Base-by-base conservation (phyloP, 169 alveolate species). In the Babesia ovis region DNA sequence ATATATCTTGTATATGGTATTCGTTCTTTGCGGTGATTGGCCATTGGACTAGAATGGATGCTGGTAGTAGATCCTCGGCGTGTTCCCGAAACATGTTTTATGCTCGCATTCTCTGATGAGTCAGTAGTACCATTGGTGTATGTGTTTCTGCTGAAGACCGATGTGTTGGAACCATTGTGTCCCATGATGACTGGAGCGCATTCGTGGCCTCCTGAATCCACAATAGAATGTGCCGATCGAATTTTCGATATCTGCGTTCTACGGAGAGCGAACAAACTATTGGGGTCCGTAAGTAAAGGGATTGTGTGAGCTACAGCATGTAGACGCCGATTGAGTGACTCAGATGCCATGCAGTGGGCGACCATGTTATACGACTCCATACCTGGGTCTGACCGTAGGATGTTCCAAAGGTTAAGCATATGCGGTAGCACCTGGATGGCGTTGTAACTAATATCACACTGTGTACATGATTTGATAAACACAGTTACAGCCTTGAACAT, bases 221-320 rank as follows among this genome's bases (percentile, higher is more conserved):
- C 32, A 23, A 20, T 27, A 8, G 35, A 20, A 51, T 20, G 2
- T 4, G 22, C 25, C 20, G 34, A 20, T 2, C 18, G 18, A n/a
- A 1, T 18, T 1, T 20, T 20, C 4, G 59, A 27, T 23, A 20
- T 18, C 59, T 18, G 18, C 4, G 31, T 16, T 20, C 35, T 18
- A 4, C 59, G 59, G 18, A 51, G 45, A 37, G 12, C 29, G 6
- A 56, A 1, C 1, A 56, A 42, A 1, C 56, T 2, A 2, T 8
- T 42, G 42, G 46, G 27, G 27, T 62, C 73, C 9, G 61, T 41
- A 2, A 48, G 25, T 22, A 62, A 27, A 14, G 73, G 73, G 1
- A 62, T 46, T 3, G 51, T 23, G 73, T 62, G 60, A 1, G 73
- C 73, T 43, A 62, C 73, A 2, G 61, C 11, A 25, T 62, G 58